Evolutionary conservation across 2,329 filamentous ascomycete genomes (phyloP).

Genomic region (Emmonsiellopsis sp.): DNA sequence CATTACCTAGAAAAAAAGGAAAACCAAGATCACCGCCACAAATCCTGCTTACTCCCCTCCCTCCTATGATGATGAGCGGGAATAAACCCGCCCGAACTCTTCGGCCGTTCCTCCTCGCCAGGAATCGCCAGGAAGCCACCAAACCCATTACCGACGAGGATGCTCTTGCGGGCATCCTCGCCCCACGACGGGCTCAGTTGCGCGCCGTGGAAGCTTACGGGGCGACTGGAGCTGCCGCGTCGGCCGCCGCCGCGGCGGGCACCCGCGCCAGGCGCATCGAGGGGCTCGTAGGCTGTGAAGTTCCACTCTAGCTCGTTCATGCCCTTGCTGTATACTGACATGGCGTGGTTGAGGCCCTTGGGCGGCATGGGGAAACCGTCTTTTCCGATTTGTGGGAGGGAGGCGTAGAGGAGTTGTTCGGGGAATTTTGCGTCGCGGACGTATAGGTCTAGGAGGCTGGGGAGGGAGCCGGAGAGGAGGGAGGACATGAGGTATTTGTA

Average conservation of each 20-base stretch:
- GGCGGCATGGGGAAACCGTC: slow-evolving; percentile 17
- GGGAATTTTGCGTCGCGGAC: slow-evolving; percentile 79
- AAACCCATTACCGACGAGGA: slow-evolving; percentile 60
- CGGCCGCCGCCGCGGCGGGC: slow-evolving; percentile 16
- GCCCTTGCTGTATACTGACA: slow-evolving; percentile 59
- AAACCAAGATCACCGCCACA: slow-evolving; percentile 26
- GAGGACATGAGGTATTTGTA: slow-evolving; percentile 82
- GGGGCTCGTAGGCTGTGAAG: slow-evolving; percentile 52
- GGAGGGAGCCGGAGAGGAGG: slow-evolving; percentile 65
- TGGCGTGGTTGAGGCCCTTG: slow-evolving; percentile 41
- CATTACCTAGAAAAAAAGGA: not conserved
- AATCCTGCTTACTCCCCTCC: slow-evolving; percentile 27
- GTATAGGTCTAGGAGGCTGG: slow-evolving; percentile 66
- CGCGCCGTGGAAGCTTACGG: slow-evolving; percentile 38
- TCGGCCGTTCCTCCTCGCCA: slow-evolving; percentile 35
- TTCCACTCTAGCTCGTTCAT: slow-evolving; percentile 60
- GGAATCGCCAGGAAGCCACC: slow-evolving; percentile 60
- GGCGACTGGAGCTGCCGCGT: slow-evolving; percentile 32
- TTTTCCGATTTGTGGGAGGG: slow-evolving; percentile 49
- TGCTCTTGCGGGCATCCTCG: slow-evolving; percentile 49
- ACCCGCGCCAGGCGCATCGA: slow-evolving; percentile 15
- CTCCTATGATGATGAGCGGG: slow-evolving; percentile 8
- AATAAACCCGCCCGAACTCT: slow-evolving; percentile 20
- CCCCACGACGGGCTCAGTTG: slow-evolving; percentile 49
- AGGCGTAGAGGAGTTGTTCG: slow-evolving; percentile 65